Base-by-base conservation (phyloP, 805 yeast species). In the Phaffomyces antillensis region DNA sequence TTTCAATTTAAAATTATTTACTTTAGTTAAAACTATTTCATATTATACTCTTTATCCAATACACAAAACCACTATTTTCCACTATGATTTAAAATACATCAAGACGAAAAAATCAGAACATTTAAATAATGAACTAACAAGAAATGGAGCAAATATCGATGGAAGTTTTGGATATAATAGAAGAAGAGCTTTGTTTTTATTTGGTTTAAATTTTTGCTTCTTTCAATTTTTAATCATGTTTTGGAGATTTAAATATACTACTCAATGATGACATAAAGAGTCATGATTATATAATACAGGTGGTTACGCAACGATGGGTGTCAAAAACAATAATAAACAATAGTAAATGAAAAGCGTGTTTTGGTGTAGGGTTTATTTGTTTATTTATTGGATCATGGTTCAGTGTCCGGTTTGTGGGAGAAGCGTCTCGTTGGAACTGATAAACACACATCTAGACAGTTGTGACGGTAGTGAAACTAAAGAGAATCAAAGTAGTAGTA, bases 401-500 rank as follows among this genome's bases (percentile, higher is more conserved):
- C 43, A 31, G 23, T 58, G 62, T 47, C 62, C 62, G 1, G 55
- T 58, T 3, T 58, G 62, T 44, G 56, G 53, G 0, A 46, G 46
- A 16, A 15, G 40, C 0, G 46, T 58, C 7, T 20, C 51, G 3
- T 39, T 58, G 20, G 43, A 46, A 1, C 43, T 42, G 36, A 58
- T 58, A 32, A 58, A 58, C 38, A 40, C 47, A 24, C 62, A 58
- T 31, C 32, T 58, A 28, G 62, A 58, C 32, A 32, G 40, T 12
- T 58, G 62, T 45, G 60, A 54, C 40, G 32, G 24, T 23, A 39
- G 23, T 16, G 31, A 28, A 11, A 6, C 28, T 15, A 54, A 52
- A 24, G 49, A 49, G 32, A 51, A 52, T 20, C 45, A 46, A 3
- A 28, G 13, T 11, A 13, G 11, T 7, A 7, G 13, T 28, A 28